Evolutionary conservation across 2,329 filamentous ascomycete species (phyloP).

Genomic region (Periglandula ipomoeae): DNA sequence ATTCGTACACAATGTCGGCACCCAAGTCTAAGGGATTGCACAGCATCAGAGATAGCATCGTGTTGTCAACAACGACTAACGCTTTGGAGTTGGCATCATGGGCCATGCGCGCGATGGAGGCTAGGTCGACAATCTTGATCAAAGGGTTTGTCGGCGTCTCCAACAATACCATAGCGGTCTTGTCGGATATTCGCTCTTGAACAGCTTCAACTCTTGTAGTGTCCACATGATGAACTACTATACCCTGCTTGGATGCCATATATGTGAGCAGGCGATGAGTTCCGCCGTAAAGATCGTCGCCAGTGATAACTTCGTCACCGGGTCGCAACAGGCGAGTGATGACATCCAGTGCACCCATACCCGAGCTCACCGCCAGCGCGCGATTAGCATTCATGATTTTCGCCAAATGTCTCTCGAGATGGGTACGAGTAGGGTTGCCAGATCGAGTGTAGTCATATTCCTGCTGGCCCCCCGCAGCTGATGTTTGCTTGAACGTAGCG

Average conservation of each 20-base stretch:
- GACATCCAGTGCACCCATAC: constrained; percentile 95
- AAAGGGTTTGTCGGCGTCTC: constrained; percentile 96
- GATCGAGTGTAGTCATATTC: constrained; percentile 99
- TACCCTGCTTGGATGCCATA: constrained; percentile 78
- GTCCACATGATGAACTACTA: constrained; percentile 92
- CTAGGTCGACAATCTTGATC: constrained; percentile 95
- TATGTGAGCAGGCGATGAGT: constrained; percentile 91
- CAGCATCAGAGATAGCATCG: constrained; percentile 94
- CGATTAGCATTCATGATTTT: constrained; percentile 98
- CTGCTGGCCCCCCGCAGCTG: constrained; percentile 63
- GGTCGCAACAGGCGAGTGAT: constrained; percentile 85
- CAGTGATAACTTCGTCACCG: constrained; percentile 94
- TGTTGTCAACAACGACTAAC: constrained; percentile 92
- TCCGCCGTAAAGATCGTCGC: constrained; percentile 93
- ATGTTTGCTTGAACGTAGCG: constrained; percentile 93
- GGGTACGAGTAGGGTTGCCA: constrained; percentile 91
- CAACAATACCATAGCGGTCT: constrained; percentile 90
- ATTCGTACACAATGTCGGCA: constrained; percentile 94
- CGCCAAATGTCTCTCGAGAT: constrained; percentile 90
- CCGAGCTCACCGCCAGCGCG: constrained; percentile 86
- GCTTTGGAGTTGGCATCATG: constrained; percentile 72
- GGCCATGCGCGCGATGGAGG: constrained; percentile 63
- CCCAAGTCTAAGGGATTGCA: constrained; percentile 90
- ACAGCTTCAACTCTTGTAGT: constrained; percentile 73
- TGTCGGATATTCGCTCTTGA: constrained; percentile 56